A percentile compares a stretch with the other conserved stretches of the same genome.
Conservation (phyloP, 2,329 filamentous ascomycete species). For the Cladophialophora carrionii region DNA sequence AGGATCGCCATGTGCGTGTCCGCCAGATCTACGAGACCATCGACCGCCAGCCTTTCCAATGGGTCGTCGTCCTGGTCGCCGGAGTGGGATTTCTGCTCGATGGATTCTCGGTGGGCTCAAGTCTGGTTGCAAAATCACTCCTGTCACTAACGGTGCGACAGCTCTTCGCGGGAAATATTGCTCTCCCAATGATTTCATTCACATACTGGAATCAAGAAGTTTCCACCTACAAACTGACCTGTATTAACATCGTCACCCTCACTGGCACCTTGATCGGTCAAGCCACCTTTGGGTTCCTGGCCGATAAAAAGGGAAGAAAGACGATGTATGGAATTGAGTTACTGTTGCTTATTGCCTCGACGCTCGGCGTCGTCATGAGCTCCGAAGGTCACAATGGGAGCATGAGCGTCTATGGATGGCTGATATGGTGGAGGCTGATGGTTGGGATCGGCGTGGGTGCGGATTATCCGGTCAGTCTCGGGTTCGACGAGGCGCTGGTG, state of each 20-base stretch:
- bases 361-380: conserved; percentile 53
- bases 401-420: conserved; percentile 52
- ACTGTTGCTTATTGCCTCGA: conserved; percentile 52
- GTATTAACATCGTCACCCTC: conserved; percentile 54
- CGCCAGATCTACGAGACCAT: conserved; percentile 52
- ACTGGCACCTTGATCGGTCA: conserved; percentile 54
- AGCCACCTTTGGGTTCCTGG: conserved; percentile 53
- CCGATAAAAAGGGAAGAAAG: conserved; percentile 54
- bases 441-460: conserved; percentile 64
- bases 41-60: conserved; percentile 49
- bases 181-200: conserved; percentile 54
- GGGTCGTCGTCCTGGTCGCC: conserved; percentile 52
- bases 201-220: conserved; percentile 52
- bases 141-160: conserved; percentile 34
- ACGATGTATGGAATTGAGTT: conserved; percentile 58
- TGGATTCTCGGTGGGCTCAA: conserved; percentile 44
- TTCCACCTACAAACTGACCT: conserved; percentile 44
- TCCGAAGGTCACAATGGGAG: conserved; percentile 49
- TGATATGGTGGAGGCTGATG: conserved; percentile 54
- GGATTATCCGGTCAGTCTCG: conserved; percentile 59
- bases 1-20: conserved; percentile 50
- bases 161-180: conserved; percentile 56
- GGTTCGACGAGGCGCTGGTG: neutral
- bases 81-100: conserved; percentile 57
- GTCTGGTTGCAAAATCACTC: conserved; percentile 32